Evolutionary conservation across 2,329 filamentous ascomycete genomes (phyloP), one percentile per base, ranked within the genome.

Genomic region (Tricladium varicosporioides): DNA sequence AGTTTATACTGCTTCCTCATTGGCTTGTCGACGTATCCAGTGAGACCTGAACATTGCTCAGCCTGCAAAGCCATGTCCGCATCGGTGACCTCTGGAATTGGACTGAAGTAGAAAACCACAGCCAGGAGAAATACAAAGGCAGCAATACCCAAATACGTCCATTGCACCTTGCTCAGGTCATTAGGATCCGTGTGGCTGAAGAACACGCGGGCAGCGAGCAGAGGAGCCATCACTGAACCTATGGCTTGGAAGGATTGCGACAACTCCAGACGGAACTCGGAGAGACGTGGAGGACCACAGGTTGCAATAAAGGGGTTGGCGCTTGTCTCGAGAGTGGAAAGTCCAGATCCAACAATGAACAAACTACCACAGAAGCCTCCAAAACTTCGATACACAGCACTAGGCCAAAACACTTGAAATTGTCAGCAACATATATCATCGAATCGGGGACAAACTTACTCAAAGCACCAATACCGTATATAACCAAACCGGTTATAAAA

Each of bases 121-220:
- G 84, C 88, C 5, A 94, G 77, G 4, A 82, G 75, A 54, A 87
- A 88, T 58, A 88, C 90, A 54, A 91, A 86, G 42, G 86, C 76
- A 0, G 89, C 91, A 59, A 93, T 89, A 51, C 85, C 87, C 22
- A 93, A 80, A 64, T 93, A 94, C 0, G 89, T 89, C 86, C 87
- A 94, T 72, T 94, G 90, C 1, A 93, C 88, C 57, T 86, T 84
- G 59, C 87, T 79, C 5, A 93, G 78, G 0, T 81, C 81, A 1
- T 49, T 54, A 44, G 63, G 63, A 18, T 66, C 48, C 75, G 73
- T 14, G 76, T 71, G 53, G 66, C 71, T 74, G 91, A 93, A 72
- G 91, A 91, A 45, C 86, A 87, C 61, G 82, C 86, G 44, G 85
- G 83, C 27, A 5, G 88, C 89, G 11, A 93, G 76, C 0, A 92